phyloP scores from a whole-genome alignment of 176 grass and related monocot species.

The Oryza longistaminata region DNA sequence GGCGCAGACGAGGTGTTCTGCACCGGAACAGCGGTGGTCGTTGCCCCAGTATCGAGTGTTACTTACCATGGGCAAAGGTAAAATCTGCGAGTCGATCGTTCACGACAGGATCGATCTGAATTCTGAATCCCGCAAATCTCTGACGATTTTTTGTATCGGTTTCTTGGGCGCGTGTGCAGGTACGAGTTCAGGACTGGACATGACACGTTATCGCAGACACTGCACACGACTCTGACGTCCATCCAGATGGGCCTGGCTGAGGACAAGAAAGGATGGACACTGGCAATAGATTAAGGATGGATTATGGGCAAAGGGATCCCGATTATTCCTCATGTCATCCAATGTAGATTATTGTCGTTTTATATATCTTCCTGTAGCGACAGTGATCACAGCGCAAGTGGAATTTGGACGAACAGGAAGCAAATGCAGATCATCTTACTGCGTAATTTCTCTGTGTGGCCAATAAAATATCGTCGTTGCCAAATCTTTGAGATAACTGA shows the following conservation, averaged over 20 bases:
- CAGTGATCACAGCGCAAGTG: background rate
- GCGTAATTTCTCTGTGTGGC: background rate
- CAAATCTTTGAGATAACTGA: background rate
- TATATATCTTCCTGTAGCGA: background rate
- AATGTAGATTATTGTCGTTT: background rate
- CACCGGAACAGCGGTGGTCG: constrained; percentile 89
- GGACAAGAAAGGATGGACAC: constrained; percentile 76
- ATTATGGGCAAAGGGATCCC: background rate
- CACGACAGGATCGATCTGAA: background rate
- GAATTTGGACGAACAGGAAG: background rate
- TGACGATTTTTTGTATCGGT: background rate
- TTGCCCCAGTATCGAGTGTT: constrained; percentile 65
- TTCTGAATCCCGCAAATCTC: background rate
- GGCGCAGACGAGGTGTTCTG: constrained; percentile 88
- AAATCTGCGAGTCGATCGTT: background rate
- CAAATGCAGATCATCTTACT: background rate
- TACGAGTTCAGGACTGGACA: constrained; percentile 64
- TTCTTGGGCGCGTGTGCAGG: constrained; percentile 38
- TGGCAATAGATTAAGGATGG: constrained; percentile 46
- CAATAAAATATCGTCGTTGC: constrained; percentile 4
- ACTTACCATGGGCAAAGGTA: constrained; percentile 70
- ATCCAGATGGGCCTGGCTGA: constrained; percentile 80
- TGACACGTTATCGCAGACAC: constrained; percentile 49
- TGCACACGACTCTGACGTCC: constrained; percentile 67
- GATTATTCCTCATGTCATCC: background rate